Percentiles rank a stretch among this genome's conserved stretches.
Evolutionary conservation across 2,329 filamentous ascomycete genomes (phyloP).

Genomic region (Cordyceps fumosorosea): DNA sequence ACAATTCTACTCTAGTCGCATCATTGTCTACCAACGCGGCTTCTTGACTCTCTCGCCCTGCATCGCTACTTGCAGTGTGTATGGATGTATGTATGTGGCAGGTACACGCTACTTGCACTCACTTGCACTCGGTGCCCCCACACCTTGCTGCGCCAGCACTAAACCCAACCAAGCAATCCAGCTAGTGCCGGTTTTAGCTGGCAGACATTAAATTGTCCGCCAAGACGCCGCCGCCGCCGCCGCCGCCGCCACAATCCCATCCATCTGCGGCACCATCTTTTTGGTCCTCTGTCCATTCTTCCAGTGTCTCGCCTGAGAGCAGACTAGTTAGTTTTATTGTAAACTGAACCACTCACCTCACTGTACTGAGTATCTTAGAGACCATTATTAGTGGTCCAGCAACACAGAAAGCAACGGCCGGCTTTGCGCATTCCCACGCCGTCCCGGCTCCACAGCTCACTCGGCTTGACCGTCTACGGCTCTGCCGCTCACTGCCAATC

Average conservation of each 20-base stretch:
- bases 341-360: neutral
- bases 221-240: neutral
- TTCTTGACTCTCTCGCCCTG: too few relatives aligned
- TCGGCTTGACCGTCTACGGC: conserved; percentile 9
- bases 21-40: too few relatives aligned
- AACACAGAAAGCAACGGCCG: neutral
- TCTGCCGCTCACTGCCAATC: neutral
- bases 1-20: too few relatives aligned
- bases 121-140: neutral
- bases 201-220: neutral
- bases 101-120: too few relatives aligned
- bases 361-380: too few relatives aligned
- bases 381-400: neutral
- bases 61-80: too few relatives aligned
- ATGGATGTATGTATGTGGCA: too few relatives aligned
- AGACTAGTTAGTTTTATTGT: neutral
- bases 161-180: neutral
- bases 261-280: neutral
- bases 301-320: neutral
- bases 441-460: neutral
- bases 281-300: neutral
- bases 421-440: conserved; percentile 7
- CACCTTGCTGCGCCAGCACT: neutral
- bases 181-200: neutral
- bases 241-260: conserved; percentile 3